Evolutionary conservation across 1,284 basidiomycete genomes (phyloP).

Genomic region (Apiotrichum veenhuisii): DNA sequence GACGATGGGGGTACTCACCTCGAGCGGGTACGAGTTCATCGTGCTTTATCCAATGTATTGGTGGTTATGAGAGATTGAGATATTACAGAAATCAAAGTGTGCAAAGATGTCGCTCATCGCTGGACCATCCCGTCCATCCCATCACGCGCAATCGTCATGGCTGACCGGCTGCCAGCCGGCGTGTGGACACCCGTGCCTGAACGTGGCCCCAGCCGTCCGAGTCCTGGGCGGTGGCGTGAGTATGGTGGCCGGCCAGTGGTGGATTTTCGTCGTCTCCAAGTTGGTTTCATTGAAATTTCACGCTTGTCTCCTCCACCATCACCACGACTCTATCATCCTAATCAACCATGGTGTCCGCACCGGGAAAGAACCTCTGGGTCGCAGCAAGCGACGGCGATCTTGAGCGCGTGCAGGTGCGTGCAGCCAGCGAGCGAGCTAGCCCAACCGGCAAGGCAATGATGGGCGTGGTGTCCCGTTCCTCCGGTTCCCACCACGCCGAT

Average conservation of each 20-base stretch:
- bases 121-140: too few relatives aligned
- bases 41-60: not conserved
- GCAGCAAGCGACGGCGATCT: constrained; percentile 82
- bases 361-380: constrained; percentile 77
- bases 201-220: not conserved
- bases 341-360: constrained; percentile 33
- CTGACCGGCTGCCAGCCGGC: not conserved
- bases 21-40: constrained; percentile 87
- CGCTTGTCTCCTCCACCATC: not conserved
- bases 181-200: constrained; percentile 4
- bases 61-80: not conserved
- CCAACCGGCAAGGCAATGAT: too few relatives aligned
- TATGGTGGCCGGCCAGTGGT: not conserved
- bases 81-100: too few relatives aligned
- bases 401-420: constrained; percentile 49
- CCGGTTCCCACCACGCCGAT: too few relatives aligned
- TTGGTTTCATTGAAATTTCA: not conserved
- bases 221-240: too few relatives aligned
- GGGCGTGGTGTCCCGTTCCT: too few relatives aligned
- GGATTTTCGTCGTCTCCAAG: constrained; percentile 4
- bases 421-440: too few relatives aligned
- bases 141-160: too few relatives aligned
- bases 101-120: too few relatives aligned
- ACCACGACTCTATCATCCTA: not conserved
- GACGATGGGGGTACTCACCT: too few relatives aligned